Evolutionary conservation across 495 filamentous ascomycete species (phyloP), one percentile per base, ranked within the genome.

Genomic region (Trichoderma virens): DNA sequence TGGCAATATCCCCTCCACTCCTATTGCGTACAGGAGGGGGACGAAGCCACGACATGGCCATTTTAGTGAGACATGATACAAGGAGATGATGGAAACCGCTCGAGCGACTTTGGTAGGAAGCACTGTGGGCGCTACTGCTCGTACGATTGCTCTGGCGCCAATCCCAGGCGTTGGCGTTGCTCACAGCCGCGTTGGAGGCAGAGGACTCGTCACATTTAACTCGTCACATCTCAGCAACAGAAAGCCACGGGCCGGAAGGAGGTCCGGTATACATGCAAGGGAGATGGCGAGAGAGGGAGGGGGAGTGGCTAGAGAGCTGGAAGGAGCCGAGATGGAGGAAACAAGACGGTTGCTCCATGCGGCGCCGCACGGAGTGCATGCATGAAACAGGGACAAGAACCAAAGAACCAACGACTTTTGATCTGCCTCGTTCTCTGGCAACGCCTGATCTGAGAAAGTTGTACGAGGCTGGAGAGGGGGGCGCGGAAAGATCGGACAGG

Each of bases 401-500:
- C 18, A 35, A 4, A 35, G n/a, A n/a, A n/a, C n/a, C n/a, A n/a
- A 6, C 35, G 16, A 11, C 5, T 38, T 38, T 38, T 38, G 34
- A 5, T 38, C 35, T 39, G 1, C 35, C 16, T 39, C 5, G 34
- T 39, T 39, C 35, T 39, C n/a, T n/a, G n/a, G n/a, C n/a, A 5
- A 35, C 32, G 11, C 32, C 32, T 35, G 32, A 35, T 35, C 32
- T 35, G 4, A 35, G 32, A 35, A n/a, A 11, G 51, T 56, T 8
- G 7, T 9, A 56, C 51, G 51, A 56, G 51, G 51, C 51, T 56
- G 51, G 51, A 28, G 51, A 56, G 25, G 25, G 51, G 23, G 51
- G 23, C 51, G 27, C 51, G 23, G 51, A 56, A 56, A 56, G 51
- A 56, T 56, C 51, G 51, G 51, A 56, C 51, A 56, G 51, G 51